These are phyloP conservation scores for Sorghum bicolor DNA, from an alignment of 176 grass and related monocot genomes.

Conservation along the genomic window DNA sequence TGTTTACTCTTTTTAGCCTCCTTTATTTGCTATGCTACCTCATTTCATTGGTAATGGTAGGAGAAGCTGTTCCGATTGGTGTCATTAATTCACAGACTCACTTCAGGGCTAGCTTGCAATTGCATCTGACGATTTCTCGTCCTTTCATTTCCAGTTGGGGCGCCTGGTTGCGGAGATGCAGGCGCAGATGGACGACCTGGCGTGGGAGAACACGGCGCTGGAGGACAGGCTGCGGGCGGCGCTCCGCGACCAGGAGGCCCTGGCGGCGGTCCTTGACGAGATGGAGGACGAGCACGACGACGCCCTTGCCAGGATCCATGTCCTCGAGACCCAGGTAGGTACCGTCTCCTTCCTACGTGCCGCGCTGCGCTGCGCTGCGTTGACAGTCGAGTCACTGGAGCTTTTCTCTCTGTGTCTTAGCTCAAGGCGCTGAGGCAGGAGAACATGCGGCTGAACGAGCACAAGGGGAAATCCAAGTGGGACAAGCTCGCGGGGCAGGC, in stretches of 20 bases:
- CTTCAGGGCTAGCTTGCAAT: no score
- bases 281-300: conserved; percentile 55
- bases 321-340: conserved; percentile 42
- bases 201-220: conserved; percentile 43
- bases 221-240: conserved; percentile 36
- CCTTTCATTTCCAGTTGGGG: conserved; percentile 40
- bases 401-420: background rate
- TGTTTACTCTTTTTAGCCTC: background rate
- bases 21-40: no score
- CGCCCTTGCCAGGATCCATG: conserved; percentile 28
- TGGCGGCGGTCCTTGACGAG: conserved; percentile 45
- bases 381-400: background rate
- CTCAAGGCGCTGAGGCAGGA: conserved; percentile 52
- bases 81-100: no score
- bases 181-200: conserved; percentile 49
- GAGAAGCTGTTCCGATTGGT: no score
- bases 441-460: conserved; percentile 53
- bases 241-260: conserved; percentile 9
- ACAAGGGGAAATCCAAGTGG: conserved; percentile 31
- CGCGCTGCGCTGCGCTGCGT: no score
- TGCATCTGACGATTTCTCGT: background rate
- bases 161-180: conserved; percentile 58
- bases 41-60: no score
- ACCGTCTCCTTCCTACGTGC: background rate
- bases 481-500: background rate